These are phyloP conservation scores for Wickerhamiella bombiphila DNA, from an alignment of 805 yeast genomes.

Conservation along the genomic window DNA sequence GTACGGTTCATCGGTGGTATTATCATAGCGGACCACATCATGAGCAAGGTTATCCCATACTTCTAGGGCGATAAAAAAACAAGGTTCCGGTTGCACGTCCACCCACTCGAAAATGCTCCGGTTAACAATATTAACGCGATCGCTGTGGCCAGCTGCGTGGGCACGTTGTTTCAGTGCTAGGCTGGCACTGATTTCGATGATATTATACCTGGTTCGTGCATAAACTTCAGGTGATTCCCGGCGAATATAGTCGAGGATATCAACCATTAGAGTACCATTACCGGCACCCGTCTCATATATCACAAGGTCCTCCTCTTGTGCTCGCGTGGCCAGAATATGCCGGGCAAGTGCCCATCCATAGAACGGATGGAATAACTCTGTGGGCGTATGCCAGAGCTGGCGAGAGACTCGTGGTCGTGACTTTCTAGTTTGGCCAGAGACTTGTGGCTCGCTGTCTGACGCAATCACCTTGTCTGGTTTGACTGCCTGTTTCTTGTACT, in stretches of 20 bases:
- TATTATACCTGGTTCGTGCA: slow-evolving; percentile 47
- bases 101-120: slow-evolving; percentile 68
- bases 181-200: slow-evolving; percentile 55
- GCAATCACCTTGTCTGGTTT: slow-evolving; percentile 27
- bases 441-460: slow-evolving; percentile 3
- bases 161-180: slow-evolving; percentile 33
- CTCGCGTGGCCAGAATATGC: slow-evolving; percentile 57
- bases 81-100: slow-evolving; percentile 41
- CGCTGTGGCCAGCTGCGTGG: slow-evolving; percentile 32
- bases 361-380: slow-evolving; percentile 66
- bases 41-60: slow-evolving; percentile 77
- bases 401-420: slow-evolving; percentile 9
- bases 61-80: slow-evolving; percentile 66
- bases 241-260: slow-evolving; percentile 51
- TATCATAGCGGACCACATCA: slow-evolving; percentile 65
- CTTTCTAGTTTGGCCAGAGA: no score
- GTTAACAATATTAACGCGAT: slow-evolving; percentile 50
- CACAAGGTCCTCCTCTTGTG: slow-evolving; percentile 42
- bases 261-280: slow-evolving; percentile 71
- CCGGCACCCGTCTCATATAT: slow-evolving; percentile 88
- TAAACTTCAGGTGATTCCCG: slow-evolving; percentile 61
- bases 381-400: slow-evolving; percentile 84
- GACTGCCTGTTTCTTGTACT: slow-evolving; percentile 31
- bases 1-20: slow-evolving; percentile 46
- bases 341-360: slow-evolving; percentile 81